Evolutionary conservation across 2,329 filamentous ascomycete species (phyloP).

Genomic region (Rutstroemia sp.): DNA sequence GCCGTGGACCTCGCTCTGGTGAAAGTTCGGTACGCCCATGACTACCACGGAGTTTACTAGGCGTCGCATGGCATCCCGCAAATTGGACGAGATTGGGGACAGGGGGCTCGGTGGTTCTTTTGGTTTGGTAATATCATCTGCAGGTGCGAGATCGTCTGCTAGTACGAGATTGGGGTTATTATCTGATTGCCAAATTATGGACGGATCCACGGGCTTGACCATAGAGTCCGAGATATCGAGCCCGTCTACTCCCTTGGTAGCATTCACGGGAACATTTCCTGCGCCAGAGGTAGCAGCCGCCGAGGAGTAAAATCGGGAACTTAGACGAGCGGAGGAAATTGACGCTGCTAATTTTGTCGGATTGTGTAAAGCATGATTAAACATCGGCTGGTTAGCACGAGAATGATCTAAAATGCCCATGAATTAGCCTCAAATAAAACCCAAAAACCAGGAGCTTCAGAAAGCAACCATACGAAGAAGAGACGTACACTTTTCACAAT

Average conservation of each 20-base stretch:
- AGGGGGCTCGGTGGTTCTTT: too few species aligned
- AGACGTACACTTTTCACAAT: constrained; percentile 1
- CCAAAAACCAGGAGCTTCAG: not conserved
- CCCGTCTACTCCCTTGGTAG: not conserved
- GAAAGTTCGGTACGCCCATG: constrained; percentile 16
- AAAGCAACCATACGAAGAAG: not conserved
- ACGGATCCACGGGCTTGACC: too few species aligned
- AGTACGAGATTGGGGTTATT: too few species aligned
- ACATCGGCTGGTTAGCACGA: too few species aligned
- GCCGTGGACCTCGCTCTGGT: constrained; percentile 4
- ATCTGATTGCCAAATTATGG: too few species aligned
- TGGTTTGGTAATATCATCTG: too few species aligned
- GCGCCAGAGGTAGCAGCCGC: not conserved
- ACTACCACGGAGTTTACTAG: constrained; percentile 26
- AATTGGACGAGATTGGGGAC: constrained; percentile 11
- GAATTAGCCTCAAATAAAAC: too few species aligned
- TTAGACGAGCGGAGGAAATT: not conserved
- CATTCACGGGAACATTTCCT: not conserved
- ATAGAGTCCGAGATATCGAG: too few species aligned
- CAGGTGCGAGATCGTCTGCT: too few species aligned
- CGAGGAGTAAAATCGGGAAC: not conserved
- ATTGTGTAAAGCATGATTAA: too few species aligned
- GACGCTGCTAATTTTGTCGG: not conserved
- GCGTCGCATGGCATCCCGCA: constrained; percentile 26
- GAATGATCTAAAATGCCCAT: too few species aligned